Evolutionary conservation across 2,329 filamentous ascomycete genomes (phyloP), one percentile per base, ranked within the genome.

Genomic region (Mycogone perniciosa): DNA sequence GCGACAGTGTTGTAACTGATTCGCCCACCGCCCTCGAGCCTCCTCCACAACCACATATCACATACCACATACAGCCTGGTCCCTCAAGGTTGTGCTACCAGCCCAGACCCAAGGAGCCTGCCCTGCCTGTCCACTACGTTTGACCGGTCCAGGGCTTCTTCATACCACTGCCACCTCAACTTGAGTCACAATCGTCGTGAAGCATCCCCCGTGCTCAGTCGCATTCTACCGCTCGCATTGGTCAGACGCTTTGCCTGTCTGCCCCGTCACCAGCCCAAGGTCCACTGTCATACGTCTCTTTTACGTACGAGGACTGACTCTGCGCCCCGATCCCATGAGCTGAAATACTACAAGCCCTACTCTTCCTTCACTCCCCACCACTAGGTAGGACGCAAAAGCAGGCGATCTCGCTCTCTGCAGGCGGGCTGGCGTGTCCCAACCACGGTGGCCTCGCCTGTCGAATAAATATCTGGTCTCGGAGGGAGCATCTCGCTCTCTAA

Each of bases 261-360:
- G 43, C 54, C 57, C 57, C 53, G 57, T 58, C 50, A 43, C 56
- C 54, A 63, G 60, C 60, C 48, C 44, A 51, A 48, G 65, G 60
- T 63, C 51, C 51, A 53, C 51, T 51, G 59, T 57, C 60, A 59
- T 60, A 61, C 60, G 55, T 64, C 60, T 53, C 53, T 64, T 65
- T 67, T 67, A 67, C 65, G 64, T 67, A 67, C 20, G 20, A 20
- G 20, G 20, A 20, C 66, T 61, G 57, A 51, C 57, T 57, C 52
- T 47, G 44, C 54, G 49, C 44, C 48, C 45, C 45, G 35, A 34
- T 52, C 43, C 20, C 51, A 42, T 56, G 54, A 51, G 46, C 51
- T 51, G 50, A 56, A 42, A 45, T 33, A 20, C 20, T 20, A 51
- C 45, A 53, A 46, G 46, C 51, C 51, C 51, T 51, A 47, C 44